phyloP scores from a whole-genome alignment of 2,329 filamentous ascomycete species.

The Coleophoma crateriformis region DNA sequence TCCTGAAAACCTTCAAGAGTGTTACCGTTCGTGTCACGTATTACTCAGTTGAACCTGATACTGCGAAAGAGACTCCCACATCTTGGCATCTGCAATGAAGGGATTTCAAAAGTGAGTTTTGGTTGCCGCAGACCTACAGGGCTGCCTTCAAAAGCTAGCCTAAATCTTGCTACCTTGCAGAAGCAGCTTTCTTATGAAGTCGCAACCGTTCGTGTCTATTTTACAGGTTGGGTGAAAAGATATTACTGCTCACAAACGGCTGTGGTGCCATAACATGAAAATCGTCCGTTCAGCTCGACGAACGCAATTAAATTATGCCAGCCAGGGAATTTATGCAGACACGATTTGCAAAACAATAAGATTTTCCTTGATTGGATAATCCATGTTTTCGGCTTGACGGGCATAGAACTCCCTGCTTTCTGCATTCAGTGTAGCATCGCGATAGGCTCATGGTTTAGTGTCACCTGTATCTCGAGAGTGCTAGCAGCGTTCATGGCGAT shows the following conservation, averaged over 20 bases:
- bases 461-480: neutral
- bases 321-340: constrained; percentile 35
- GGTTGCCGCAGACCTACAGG: constrained; percentile 20
- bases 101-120: too few relatives aligned
- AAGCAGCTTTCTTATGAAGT: constrained; percentile 42
- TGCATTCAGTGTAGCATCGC: neutral
- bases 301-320: constrained; percentile 44
- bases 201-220: constrained; percentile 31
- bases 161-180: constrained; percentile 37
- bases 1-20: constrained; percentile 44
- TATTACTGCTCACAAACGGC: constrained; percentile 44
- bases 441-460: neutral
- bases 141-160: constrained; percentile 28
- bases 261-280: constrained; percentile 59
- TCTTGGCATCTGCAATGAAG: too few relatives aligned
- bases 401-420: neutral
- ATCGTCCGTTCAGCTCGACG: constrained; percentile 58
- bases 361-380: constrained; percentile 53
- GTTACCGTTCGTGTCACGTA: constrained; percentile 51
- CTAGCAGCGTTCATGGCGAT: neutral
- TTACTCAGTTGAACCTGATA: too few relatives aligned
- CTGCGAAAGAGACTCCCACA: too few relatives aligned
- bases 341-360: constrained; percentile 53
- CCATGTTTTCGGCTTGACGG: neutral
- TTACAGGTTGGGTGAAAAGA: neutral